Evolutionary conservation across 345 rosid species (phyloP), one percentile per base, ranked within the genome.

Genomic region (Cardamine occulta): DNA sequence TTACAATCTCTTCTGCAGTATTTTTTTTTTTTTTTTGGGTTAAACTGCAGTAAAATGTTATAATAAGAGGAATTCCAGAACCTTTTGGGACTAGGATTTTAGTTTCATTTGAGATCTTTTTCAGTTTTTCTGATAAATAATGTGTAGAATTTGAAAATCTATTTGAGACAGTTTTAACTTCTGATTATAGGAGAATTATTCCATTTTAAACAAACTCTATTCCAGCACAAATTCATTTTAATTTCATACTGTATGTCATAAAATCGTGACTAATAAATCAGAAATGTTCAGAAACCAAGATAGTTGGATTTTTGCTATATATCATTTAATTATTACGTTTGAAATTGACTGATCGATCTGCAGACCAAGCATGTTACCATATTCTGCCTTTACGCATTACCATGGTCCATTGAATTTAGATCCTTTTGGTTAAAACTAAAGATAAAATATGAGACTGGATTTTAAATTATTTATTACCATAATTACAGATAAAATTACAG

Each of bases 361-460:
- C 67, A 77, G 76, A 57, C 80, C 70, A 70, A 70, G 67, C 80
- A 70, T 77, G 76, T 70, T 77, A 70, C 76, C 54, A 47, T 75
- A 64, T 56, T 70, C 53, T 28, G 54, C 53, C 61, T 71, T 77
- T 64, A 70, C 80, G 76, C 80, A 70, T 77, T 63, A 63, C 80
- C 80, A 77, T 57, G 67, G 58, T 77, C 54, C 76, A 66, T 19
- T 78, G 81, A 78, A 72, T 66, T 78, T 66, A 78, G 66, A 72
- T 78, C 63, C 73, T 71, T 65, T 39, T 77, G 14, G 67, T 48
- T 49, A 71, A 60, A 32, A 52, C 69, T 61, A 42, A 24, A n/a
- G 51, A 51, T 52, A 60, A 60, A 54, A 63, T 14, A 32, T 24
- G 3, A 32, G 45, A 13, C 71, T 45, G 59, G 8, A 15, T 14